A percentile compares a stretch with the other conserved stretches of the same genome.
Conservation (phyloP, 768 basidiomycete species). For the Clitopilus hobsonii region DNA sequence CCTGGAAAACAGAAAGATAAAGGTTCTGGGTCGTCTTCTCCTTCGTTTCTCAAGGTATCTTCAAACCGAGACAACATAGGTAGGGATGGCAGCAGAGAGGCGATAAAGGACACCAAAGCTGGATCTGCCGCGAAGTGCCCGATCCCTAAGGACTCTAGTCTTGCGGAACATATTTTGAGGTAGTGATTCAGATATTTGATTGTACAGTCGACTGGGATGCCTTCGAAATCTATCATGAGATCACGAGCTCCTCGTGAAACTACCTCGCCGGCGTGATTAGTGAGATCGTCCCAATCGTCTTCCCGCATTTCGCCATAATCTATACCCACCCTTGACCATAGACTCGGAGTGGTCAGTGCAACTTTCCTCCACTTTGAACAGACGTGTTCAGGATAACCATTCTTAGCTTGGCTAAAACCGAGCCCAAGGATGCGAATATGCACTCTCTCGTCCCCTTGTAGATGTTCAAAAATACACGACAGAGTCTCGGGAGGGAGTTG, state of each 20-base stretch:
- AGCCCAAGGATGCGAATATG: neutral
- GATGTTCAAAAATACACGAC: neutral
- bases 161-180: neutral
- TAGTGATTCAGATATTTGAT: neutral
- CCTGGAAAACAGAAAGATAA: neutral
- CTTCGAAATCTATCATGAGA: neutral
- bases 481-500: neutral
- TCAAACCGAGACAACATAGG: neutral
- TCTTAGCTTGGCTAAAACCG: neutral
- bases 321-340: neutral
- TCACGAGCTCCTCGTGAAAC: neutral
- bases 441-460: neutral
- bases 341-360: neutral
- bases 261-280: neutral
- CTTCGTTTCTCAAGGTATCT: too few species aligned
- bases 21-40: too few species aligned
- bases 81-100: neutral
- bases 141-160: neutral
- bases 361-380: neutral
- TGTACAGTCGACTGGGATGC: neutral
- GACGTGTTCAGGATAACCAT: neutral
- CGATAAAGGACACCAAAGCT: neutral
- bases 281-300: neutral
- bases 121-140: neutral
- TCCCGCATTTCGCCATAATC: neutral